phyloP scores from a whole-genome alignment of 2,329 filamentous ascomycete species.

The Bipolaris cookei region DNA sequence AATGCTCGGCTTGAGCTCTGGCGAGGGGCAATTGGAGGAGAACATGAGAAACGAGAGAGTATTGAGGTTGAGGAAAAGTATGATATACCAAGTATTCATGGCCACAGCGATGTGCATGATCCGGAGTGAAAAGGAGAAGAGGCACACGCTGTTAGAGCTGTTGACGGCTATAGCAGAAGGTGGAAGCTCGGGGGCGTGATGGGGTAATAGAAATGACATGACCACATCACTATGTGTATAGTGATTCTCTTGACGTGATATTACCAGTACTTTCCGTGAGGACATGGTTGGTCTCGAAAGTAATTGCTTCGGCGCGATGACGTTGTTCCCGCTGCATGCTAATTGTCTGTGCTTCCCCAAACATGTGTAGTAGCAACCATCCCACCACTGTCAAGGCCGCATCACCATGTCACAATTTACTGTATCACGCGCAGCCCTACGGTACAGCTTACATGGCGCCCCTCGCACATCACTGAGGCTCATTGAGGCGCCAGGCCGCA shows the following conservation, averaged over 20 bases:
- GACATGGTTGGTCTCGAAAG: background rate
- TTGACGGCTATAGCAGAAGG: slow-evolving; percentile 13
- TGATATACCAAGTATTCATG: slow-evolving; percentile 39
- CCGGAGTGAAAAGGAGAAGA: slow-evolving; percentile 42
- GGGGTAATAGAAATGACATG: background rate
- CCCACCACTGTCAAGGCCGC: background rate
- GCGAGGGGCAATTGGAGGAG: background rate
- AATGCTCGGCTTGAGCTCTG: background rate
- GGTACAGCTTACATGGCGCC: slow-evolving; percentile 24
- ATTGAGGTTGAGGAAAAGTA: slow-evolving; percentile 25
- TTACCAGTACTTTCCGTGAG: background rate
- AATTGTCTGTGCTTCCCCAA: slow-evolving; percentile 12
- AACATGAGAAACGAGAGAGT: background rate
- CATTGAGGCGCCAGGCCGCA: slow-evolving; percentile 35
- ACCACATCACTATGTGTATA: background rate
- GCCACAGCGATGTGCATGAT: slow-evolving; percentile 46
- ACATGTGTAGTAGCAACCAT: slow-evolving; percentile 6
- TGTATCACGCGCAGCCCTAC: slow-evolving; percentile 32
- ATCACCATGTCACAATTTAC: slow-evolving; percentile 35
- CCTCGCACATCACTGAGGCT: slow-evolving; percentile 19
- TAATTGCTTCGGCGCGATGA: slow-evolving; percentile 6
- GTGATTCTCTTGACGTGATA: background rate
- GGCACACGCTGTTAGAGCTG: slow-evolving; percentile 29
- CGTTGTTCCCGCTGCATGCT: slow-evolving; percentile 8
- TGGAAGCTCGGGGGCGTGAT: slow-evolving; percentile 14